A percentile compares a stretch with the other conserved stretches of the same genome.
phyloP scores from a whole-genome alignment of 148 eudicot genomes.

The Chenopodium quinoa region DNA sequence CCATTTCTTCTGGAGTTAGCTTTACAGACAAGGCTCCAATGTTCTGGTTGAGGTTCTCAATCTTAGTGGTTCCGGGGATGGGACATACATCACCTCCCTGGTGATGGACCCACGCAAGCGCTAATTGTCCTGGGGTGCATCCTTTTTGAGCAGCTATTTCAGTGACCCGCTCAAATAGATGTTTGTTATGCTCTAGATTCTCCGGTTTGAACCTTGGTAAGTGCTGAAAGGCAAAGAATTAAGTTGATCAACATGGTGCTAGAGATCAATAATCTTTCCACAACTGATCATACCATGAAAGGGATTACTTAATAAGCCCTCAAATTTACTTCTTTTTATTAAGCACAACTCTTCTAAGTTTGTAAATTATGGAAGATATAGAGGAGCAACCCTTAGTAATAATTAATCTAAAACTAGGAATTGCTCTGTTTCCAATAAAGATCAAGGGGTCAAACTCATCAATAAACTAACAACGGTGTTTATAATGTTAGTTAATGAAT shows the following conservation, averaged over 20 bases:
- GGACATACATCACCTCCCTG: constrained; percentile 43
- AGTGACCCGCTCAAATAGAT: constrained; percentile 34
- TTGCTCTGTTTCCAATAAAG: background rate
- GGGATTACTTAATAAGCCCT: background rate
- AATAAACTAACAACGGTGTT: background rate
- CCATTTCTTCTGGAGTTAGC: constrained; percentile 40
- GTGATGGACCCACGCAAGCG: constrained; percentile 51
- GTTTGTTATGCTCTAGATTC: constrained; percentile 42
- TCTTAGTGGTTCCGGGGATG: constrained; percentile 48
- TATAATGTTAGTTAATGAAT: background rate
- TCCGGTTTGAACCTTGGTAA: constrained; percentile 41
- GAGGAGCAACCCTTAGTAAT: background rate
- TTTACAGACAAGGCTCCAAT: constrained; percentile 40
- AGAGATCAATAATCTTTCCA: background rate
- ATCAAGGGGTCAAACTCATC: background rate
- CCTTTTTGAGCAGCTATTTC: constrained; percentile 38
- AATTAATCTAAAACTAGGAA: background rate
- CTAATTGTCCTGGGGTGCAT: constrained; percentile 45
- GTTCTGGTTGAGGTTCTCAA: constrained; percentile 40
- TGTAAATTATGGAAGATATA: background rate
- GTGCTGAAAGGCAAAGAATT: constrained; percentile 15
- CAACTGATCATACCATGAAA: background rate
- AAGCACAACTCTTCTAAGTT: background rate
- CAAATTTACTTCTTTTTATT: background rate
- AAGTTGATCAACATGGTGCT: background rate